Conservation (phyloP, 495 filamentous ascomycete genomes). For the Neurospora sp. region DNA sequence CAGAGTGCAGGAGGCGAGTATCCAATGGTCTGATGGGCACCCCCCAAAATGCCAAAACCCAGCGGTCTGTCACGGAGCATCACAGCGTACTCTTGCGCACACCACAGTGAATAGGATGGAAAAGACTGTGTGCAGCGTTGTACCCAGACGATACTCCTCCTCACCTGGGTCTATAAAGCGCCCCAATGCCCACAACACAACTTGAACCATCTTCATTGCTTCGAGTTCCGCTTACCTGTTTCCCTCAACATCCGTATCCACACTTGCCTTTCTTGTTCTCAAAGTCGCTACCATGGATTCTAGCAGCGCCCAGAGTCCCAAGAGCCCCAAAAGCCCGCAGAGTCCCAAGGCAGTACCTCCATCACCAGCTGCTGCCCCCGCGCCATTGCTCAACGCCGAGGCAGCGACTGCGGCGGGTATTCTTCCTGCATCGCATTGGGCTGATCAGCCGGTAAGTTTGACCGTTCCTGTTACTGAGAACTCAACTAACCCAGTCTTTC, state of each 20-base stretch:
- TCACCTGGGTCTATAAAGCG: neutral
- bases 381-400: neutral
- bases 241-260: neutral
- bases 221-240: neutral
- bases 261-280: neutral
- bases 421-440: constrained; percentile 1
- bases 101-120: too few relatives aligned
- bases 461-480: neutral
- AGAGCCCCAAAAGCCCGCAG: neutral
- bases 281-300: neutral
- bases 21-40: neutral
- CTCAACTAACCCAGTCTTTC: neutral
- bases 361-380: neutral
- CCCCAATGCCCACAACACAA: neutral
- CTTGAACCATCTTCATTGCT: too few relatives aligned
- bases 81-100: too few relatives aligned
- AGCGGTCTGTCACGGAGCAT: neutral
- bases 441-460: neutral
- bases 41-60: neutral
- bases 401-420: neutral
- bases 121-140: neutral
- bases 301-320: neutral
- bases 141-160: neutral
- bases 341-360: neutral
- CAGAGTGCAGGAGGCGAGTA: neutral